Percentiles rank a stretch among this genome's conserved stretches.
These are phyloP conservation scores for Myrmaecium sp. DNA, from an alignment of 2,329 filamentous ascomycete species.

Conservation along the genomic window DNA sequence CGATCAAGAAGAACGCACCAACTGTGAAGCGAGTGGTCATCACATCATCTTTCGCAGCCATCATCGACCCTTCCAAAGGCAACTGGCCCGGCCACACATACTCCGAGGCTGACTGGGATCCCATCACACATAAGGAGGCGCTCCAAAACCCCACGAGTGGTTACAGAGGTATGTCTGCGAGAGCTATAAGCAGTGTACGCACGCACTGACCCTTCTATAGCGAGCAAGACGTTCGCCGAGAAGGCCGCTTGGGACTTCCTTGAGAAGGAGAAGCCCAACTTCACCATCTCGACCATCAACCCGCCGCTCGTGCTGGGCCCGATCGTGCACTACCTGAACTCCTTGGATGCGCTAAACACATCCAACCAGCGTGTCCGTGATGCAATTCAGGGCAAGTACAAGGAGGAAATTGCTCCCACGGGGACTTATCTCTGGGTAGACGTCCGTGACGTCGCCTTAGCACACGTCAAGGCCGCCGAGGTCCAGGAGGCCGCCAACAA, in stretches of 20 bases:
- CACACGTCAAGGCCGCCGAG: slow-evolving; percentile 43
- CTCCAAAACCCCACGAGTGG: slow-evolving; percentile 24
- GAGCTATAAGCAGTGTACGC: background rate
- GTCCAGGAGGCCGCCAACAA: slow-evolving; percentile 40
- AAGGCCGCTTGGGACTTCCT: slow-evolving; percentile 36
- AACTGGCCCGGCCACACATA: slow-evolving; percentile 31
- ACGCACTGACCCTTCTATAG: slow-evolving; percentile 8
- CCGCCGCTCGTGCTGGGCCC: slow-evolving; percentile 35
- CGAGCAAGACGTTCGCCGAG: slow-evolving; percentile 46
- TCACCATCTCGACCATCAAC: slow-evolving; percentile 31
- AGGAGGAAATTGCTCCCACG: slow-evolving; percentile 39
- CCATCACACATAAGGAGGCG: slow-evolving; percentile 34
- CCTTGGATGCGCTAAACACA: slow-evolving; percentile 50
- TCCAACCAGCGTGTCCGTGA: slow-evolving; percentile 52
- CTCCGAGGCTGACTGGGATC: slow-evolving; percentile 40
- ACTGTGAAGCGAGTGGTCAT: slow-evolving; percentile 57
- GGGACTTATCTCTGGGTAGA: slow-evolving; percentile 34
- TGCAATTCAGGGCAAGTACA: slow-evolving; percentile 45
- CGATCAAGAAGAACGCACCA: slow-evolving; percentile 42
- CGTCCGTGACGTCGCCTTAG: slow-evolving; percentile 40
- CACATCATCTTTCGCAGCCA: slow-evolving; percentile 53
- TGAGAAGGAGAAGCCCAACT: slow-evolving; percentile 33
- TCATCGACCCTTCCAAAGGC: slow-evolving; percentile 40
- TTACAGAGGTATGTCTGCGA: slow-evolving; percentile 20
- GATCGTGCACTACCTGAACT: slow-evolving; percentile 42